Conservation (phyloP, 768 basidiomycete species). For the Agaricus subrufescens region DNA sequence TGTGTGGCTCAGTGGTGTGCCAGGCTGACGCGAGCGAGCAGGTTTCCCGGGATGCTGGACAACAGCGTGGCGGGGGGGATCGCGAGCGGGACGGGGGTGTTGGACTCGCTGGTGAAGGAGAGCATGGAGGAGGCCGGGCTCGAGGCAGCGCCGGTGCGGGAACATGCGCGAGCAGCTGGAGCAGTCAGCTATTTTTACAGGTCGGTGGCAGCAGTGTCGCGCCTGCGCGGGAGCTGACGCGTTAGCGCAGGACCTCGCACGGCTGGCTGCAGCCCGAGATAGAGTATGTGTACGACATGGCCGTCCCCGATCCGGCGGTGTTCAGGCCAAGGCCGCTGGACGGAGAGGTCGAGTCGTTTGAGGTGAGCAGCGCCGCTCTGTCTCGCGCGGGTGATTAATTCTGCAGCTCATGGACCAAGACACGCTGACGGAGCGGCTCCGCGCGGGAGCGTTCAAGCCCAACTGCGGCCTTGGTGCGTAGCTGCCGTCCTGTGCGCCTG, state of each 20-base stretch:
- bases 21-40: constrained; percentile 18
- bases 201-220: constrained; percentile 26
- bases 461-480: constrained; percentile 82
- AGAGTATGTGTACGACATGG: constrained; percentile 80
- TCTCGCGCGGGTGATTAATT: neutral
- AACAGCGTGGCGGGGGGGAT: constrained; percentile 94
- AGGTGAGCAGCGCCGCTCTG: constrained; percentile 38
- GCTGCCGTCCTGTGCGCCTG: neutral
- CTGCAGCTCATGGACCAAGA: constrained; percentile 63
- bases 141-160: constrained; percentile 54
- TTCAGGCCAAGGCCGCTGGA: constrained; percentile 75
- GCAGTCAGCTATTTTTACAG: constrained; percentile 79
- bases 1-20: constrained; percentile 19
- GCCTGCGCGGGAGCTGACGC: neutral
- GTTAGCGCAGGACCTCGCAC: constrained; percentile 38
- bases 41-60: constrained; percentile 84
- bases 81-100: constrained; percentile 65
- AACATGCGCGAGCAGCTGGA: constrained; percentile 57
- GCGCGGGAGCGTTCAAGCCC: constrained; percentile 76
- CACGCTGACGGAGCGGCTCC: constrained; percentile 60
- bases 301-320: constrained; percentile 54
- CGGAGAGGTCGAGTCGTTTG: constrained; percentile 92
- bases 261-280: constrained; percentile 90
- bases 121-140: constrained; percentile 92
- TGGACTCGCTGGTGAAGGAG: constrained; percentile 84